Evolutionary conservation across 345 rosid species (phyloP).

Genomic region (Excoecaria agallocha): DNA sequence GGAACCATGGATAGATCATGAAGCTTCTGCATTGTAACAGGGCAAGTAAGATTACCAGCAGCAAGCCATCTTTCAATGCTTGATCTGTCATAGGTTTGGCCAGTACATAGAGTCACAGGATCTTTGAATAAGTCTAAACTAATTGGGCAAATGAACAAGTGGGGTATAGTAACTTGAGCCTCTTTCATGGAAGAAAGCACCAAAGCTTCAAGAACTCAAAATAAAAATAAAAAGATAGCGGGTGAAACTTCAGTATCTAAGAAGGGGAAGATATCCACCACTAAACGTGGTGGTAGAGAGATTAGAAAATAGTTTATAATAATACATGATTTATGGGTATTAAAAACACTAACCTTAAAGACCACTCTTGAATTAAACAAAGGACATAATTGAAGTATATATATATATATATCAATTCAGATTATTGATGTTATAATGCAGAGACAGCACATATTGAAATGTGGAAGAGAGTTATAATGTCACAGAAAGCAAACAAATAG

Average conservation of each 20-base stretch:
- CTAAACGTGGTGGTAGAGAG: too few relatives aligned
- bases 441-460: too few relatives aligned
- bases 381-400: too few relatives aligned
- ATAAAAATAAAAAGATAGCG: not conserved
- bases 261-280: too few relatives aligned
- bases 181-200: slow-evolving; percentile 24
- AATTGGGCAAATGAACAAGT: slow-evolving; percentile 63
- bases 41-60: slow-evolving; percentile 61
- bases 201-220: not conserved
- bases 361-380: too few relatives aligned
- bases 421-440: too few relatives aligned
- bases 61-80: slow-evolving; percentile 66
- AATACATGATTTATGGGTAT: too few relatives aligned
- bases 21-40: slow-evolving; percentile 74
- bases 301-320: too few relatives aligned
- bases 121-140: slow-evolving; percentile 62
- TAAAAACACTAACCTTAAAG: too few relatives aligned
- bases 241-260: not conserved
- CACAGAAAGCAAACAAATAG: too few relatives aligned
- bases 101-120: slow-evolving; percentile 68
- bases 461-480: too few relatives aligned
- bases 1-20: slow-evolving; percentile 57
- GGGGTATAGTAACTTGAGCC: slow-evolving; percentile 40
- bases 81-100: slow-evolving; percentile 69
- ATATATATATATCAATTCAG: too few relatives aligned